These are phyloP conservation scores for Polytrichum formosum DNA, from an alignment of 225 moss, liverwort and hornwort species.

Conservation along the genomic window DNA sequence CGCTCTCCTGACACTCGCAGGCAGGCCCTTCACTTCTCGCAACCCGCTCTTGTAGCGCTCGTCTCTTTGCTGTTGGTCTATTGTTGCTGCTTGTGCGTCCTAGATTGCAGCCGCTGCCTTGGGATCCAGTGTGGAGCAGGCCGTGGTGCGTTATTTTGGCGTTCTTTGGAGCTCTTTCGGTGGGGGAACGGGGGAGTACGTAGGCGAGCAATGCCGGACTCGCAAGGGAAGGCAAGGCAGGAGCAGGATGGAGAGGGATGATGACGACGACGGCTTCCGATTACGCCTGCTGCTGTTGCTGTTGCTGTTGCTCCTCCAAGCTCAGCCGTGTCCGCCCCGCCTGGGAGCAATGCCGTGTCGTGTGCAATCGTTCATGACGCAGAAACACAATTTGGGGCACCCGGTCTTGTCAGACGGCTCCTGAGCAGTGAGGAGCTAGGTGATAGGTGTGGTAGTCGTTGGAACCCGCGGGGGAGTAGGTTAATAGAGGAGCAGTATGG, in stretches of 20 bases:
- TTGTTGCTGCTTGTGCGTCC: background rate
- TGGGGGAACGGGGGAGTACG: background rate
- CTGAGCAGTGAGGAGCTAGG: slow-evolving; percentile 18
- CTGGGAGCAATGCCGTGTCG: slow-evolving; percentile 23
- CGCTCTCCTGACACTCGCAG: slow-evolving; percentile 46
- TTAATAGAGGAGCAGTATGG: slow-evolving; percentile 32
- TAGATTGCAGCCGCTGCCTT: slow-evolving; percentile 20
- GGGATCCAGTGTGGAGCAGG: slow-evolving; percentile 2
- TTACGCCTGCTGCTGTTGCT: slow-evolving; percentile 29
- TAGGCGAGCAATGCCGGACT: background rate
- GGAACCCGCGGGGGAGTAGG: slow-evolving; percentile 8
- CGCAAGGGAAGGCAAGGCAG: slow-evolving; percentile 23
- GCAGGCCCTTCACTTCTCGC: slow-evolving; percentile 16
- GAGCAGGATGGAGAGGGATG: slow-evolving; percentile 39
- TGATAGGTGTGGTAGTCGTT: slow-evolving; percentile 10
- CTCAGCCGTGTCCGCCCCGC: slow-evolving; percentile 25
- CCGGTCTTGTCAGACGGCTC: background rate
- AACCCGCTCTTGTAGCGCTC: slow-evolving; percentile 9
- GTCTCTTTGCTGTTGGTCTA: background rate
- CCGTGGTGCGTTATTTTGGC: background rate
- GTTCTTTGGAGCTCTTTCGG: background rate
- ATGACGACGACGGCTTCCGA: slow-evolving; percentile 33
- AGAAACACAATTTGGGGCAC: slow-evolving; percentile 21
- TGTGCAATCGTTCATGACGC: slow-evolving; percentile 11
- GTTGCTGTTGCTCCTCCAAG: slow-evolving; percentile 35